Base-by-base conservation (phyloP, 2,329 filamentous ascomycete genomes). In the Botrytis fragariae region DNA sequence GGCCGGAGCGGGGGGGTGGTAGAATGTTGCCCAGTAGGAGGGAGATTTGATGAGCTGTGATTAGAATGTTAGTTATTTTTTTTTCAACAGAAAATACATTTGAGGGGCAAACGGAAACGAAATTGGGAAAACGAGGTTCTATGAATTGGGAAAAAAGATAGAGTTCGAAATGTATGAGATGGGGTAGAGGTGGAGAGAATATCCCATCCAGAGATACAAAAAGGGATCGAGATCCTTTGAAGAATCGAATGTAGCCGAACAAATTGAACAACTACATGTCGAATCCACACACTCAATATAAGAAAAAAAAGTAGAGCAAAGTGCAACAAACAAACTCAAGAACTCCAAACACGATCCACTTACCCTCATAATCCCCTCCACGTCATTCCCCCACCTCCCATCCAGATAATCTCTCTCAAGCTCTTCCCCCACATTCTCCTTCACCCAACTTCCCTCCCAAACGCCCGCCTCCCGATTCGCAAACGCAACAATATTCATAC, bases 401-500 rank as follows among this genome's bases (percentile, higher is more conserved):
- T 68, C 64, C 35, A 68, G 42, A 68, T 68, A 68, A 42, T 68
- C 64, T n/a, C 18, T 68, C 25, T 29, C 32, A 25, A 68, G 39
- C 35, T 68, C 64, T 16, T 14, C 16, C 16, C n/a, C 45, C 25
- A 68, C 64, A 68, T 57, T 57, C 9, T 68, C 64, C n/a, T 35
- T 68, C 35, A 68, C 64, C 64, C 64, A 68, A 62, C 16, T 39
- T 5, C 64, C 64, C 25, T 80, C 77, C 83, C 83, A 84, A 39
- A 78, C 79, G 18, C 77, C 78, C 48, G 82, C 80, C 12, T 71
- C 54, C 59, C 81, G 80, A 59, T 72, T 76, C 42, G 73, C 73
- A 68, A 80, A 80, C 3, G 79, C 78, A 61, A 80, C 79, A 4
- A 87, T 83, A 78, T 91, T 92, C 81, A 91, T 85, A 6, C 86